These are phyloP conservation scores for Boletellus ananiceps DNA, from an alignment of 768 basidiomycete species.

Conservation along the genomic window DNA sequence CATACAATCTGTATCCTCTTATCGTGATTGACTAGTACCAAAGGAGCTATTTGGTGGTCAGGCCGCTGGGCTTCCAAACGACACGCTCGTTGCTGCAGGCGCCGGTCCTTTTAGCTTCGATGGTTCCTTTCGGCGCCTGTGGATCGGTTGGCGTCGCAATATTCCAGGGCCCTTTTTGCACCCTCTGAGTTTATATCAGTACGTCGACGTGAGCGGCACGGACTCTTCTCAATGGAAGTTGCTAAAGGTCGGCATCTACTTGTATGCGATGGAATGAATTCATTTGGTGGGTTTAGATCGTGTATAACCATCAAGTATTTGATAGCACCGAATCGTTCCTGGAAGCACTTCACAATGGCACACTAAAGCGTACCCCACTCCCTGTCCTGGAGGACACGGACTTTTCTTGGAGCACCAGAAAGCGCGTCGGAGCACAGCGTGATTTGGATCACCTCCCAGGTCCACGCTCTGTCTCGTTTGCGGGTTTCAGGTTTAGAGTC, in stretches of 20 bases:
- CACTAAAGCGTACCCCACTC: slow-evolving; percentile 38
- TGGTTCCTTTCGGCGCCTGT: slow-evolving; percentile 52
- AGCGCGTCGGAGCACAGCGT: slow-evolving; percentile 36
- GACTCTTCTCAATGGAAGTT: slow-evolving; percentile 49
- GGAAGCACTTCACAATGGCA: slow-evolving; percentile 49
- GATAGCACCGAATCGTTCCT: slow-evolving; percentile 44
- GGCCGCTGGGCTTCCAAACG: slow-evolving; percentile 40
- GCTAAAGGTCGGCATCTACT: slow-evolving; percentile 37
- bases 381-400: slow-evolving; percentile 29
- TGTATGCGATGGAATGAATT: not conserved
- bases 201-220: slow-evolving; percentile 52
- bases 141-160: slow-evolving; percentile 49
- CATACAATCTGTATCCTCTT: not conserved
- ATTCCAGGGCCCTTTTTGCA: slow-evolving; percentile 50
- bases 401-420: slow-evolving; percentile 44
- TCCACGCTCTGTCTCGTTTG: slow-evolving; percentile 58
- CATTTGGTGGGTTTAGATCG: slow-evolving; percentile 32
- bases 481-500: slow-evolving; percentile 54
- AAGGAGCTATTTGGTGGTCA: slow-evolving; percentile 49
- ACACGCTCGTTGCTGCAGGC: slow-evolving; percentile 45
- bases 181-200: slow-evolving; percentile 52
- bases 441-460: slow-evolving; percentile 65
- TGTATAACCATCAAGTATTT: slow-evolving; percentile 61
- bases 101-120: slow-evolving; percentile 56
- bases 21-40: not conserved